These are phyloP conservation scores for Scheffersomyces lignosus DNA, from an alignment of 805 yeast genomes.

Conservation along the genomic window DNA sequence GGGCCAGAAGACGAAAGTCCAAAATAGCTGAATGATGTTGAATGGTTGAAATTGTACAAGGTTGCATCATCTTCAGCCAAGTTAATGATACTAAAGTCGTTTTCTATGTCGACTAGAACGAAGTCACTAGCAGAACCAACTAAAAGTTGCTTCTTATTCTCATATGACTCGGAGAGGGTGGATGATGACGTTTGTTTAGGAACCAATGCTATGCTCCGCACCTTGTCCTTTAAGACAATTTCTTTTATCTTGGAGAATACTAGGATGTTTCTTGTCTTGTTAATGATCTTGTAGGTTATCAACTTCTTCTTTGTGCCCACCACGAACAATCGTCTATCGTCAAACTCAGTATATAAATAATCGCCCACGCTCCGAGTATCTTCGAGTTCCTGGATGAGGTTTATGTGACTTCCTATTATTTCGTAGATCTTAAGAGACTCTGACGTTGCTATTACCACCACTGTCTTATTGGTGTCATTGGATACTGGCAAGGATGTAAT, in stretches of 20 bases:
- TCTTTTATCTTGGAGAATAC: conserved; percentile 26
- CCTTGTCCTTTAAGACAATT: conserved; percentile 28
- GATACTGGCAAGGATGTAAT: conserved; percentile 15
- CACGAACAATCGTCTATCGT: conserved; percentile 22
- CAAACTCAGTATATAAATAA: conserved; percentile 16
- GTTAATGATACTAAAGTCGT: conserved; percentile 13
- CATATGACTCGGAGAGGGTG: too few species aligned
- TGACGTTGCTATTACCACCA: conserved; percentile 23
- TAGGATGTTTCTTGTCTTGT: conserved; percentile 30
- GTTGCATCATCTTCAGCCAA: conserved; percentile 19
- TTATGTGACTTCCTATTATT: conserved; percentile 33
- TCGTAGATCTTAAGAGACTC: conserved; percentile 27
- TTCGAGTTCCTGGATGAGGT: conserved; percentile 28
- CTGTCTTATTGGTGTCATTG: conserved; percentile 19
- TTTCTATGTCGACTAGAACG: conserved; percentile 21
- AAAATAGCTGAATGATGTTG: conserved; percentile 38
- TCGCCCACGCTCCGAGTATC: conserved; percentile 20
- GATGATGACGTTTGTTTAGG: conserved; percentile 7
- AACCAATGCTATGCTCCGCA: conserved; percentile 18
- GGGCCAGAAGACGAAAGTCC: conserved; percentile 35
- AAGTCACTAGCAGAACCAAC: conserved; percentile 28
- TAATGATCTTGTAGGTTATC: conserved; percentile 23
- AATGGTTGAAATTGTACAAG: conserved; percentile 17
- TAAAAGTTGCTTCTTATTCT: too few species aligned
- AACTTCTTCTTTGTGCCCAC: conserved; percentile 32